phyloP scores from a whole-genome alignment of 2,329 filamentous ascomycete genomes.

The Talaromyces sp. region DNA sequence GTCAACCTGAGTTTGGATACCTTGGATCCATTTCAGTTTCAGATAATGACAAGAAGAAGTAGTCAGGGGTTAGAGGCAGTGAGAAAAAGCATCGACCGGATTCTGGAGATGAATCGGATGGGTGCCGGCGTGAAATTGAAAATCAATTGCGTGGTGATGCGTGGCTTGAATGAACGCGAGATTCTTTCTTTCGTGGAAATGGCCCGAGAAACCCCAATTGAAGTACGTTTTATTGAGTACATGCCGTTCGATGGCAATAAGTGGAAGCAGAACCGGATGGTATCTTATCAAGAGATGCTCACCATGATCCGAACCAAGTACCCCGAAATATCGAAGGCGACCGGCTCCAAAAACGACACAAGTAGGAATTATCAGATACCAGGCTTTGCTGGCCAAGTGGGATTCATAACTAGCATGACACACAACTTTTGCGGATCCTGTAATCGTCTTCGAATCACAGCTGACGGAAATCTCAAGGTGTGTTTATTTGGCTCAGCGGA shows the following conservation, averaged over 20 bases:
- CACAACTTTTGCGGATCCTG: constrained; percentile 96
- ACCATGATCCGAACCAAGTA: constrained; percentile 71
- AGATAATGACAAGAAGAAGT: constrained; percentile 75
- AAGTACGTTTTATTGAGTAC: constrained; percentile 97
- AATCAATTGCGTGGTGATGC: constrained; percentile 97
- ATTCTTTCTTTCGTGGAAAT: constrained; percentile 87
- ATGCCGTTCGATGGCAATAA: constrained; percentile 99
- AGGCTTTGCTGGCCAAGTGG: constrained; percentile 78
- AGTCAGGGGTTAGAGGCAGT: constrained; percentile 89
- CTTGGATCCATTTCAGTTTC: constrained; percentile 88
- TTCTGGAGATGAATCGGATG: constrained; percentile 80
- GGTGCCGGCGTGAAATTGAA: constrained; percentile 79
- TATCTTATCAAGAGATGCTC: constrained; percentile 86
- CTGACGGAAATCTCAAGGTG: constrained; percentile 93
- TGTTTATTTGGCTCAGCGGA: constrained; percentile 94
- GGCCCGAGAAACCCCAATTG: constrained; percentile 78
- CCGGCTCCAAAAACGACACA: constrained; percentile 83
- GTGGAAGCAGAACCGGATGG: constrained; percentile 91
- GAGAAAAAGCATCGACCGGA: constrained; percentile 79
- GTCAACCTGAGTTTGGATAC: constrained; percentile 94
- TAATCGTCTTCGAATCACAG: constrained; percentile 89
- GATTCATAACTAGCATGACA: constrained; percentile 99
- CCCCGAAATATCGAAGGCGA: constrained; percentile 65
- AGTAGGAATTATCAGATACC: constrained; percentile 92
- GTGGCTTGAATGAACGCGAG: constrained; percentile 85